Percentiles rank a stretch among this genome's conserved stretches.
Evolutionary conservation across 495 filamentous ascomycete species (phyloP).

Genomic region (Neurospora sp.): DNA sequence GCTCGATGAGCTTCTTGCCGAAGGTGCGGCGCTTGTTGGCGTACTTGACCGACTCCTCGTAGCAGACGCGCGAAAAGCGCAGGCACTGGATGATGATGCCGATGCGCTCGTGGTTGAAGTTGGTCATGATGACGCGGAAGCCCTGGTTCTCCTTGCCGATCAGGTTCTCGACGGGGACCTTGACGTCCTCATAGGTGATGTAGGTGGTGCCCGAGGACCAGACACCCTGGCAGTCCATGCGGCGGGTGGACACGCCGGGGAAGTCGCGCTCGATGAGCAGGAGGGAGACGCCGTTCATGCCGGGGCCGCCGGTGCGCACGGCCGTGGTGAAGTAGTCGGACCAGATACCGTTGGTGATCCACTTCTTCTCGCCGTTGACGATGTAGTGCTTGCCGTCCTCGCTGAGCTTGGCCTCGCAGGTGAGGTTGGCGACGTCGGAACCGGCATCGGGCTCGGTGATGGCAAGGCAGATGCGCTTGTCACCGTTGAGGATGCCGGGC

Average conservation of each 20-base stretch:
- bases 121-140: slow-evolving; percentile 98
- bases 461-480: slow-evolving; percentile 81
- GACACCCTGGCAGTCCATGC: slow-evolving; percentile 98
- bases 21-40: slow-evolving; percentile 94
- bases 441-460: slow-evolving; percentile 49
- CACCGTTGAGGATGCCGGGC: slow-evolving; percentile 76
- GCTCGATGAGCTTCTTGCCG: slow-evolving; percentile 89
- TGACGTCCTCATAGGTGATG: slow-evolving; percentile 95
- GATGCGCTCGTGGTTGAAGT: slow-evolving; percentile 99
- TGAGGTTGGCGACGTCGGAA: slow-evolving; percentile 83
- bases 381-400: slow-evolving; percentile 98
- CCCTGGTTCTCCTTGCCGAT: slow-evolving; percentile 97
- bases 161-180: slow-evolving; percentile 95
- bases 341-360: slow-evolving; percentile 98
- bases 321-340: slow-evolving; percentile 95
- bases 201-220: slow-evolving; percentile 93
- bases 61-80: slow-evolving; percentile 94
- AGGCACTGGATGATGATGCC: slow-evolving; percentile 96
- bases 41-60: slow-evolving; percentile 91
- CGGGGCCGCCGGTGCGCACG: slow-evolving; percentile 73
- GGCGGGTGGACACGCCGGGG: slow-evolving; percentile 78
- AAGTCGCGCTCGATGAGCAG: slow-evolving; percentile 71
- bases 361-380: slow-evolving; percentile 99
- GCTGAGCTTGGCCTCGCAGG: slow-evolving; percentile 85
- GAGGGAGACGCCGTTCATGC: slow-evolving; percentile 85